Percentiles rank a stretch among this genome's conserved stretches.
These are phyloP conservation scores for Cyclocybe cylindracea DNA, from an alignment of 768 basidiomycete species.

Conservation along the genomic window DNA sequence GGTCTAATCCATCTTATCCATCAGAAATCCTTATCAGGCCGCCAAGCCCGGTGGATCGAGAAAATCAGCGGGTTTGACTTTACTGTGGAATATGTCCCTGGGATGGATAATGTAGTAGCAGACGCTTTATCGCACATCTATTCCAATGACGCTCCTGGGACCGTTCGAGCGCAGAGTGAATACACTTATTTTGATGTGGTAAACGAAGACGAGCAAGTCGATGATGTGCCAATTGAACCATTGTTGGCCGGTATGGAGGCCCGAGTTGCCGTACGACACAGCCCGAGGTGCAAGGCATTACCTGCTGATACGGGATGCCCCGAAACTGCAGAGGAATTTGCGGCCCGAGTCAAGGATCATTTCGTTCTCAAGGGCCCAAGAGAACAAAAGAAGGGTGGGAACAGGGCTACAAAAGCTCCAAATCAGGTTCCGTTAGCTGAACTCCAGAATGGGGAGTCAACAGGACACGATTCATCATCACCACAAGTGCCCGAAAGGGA, in stretches of 20 bases:
- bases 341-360: slow-evolving; percentile 14
- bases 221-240: not conserved
- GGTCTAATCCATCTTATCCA: slow-evolving; percentile 22
- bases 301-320: slow-evolving; percentile 14
- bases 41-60: slow-evolving; percentile 37
- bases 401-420: not conserved
- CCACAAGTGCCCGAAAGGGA: not conserved
- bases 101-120: slow-evolving; percentile 28
- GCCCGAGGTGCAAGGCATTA: not conserved
- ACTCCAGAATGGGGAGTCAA: no score
- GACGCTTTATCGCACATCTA: slow-evolving; percentile 29
- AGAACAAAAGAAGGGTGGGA: slow-evolving; percentile 24
- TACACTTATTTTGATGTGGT: slow-evolving; percentile 20
- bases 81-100: slow-evolving; percentile 17
- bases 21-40: slow-evolving; percentile 29
- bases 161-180: slow-evolving; percentile 12
- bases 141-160: slow-evolving; percentile 17
- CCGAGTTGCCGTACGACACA: not conserved
- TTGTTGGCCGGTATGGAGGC: slow-evolving; percentile 1
- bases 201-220: slow-evolving; percentile 3
- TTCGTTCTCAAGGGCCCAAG: slow-evolving; percentile 27
- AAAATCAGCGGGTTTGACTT: slow-evolving; percentile 19
- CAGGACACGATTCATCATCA: no score
- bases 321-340: slow-evolving; percentile 20
- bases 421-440: not conserved